Base-by-base conservation (phyloP, 2,329 filamentous ascomycete species). In the Purpureocillium lavendulum region DNA sequence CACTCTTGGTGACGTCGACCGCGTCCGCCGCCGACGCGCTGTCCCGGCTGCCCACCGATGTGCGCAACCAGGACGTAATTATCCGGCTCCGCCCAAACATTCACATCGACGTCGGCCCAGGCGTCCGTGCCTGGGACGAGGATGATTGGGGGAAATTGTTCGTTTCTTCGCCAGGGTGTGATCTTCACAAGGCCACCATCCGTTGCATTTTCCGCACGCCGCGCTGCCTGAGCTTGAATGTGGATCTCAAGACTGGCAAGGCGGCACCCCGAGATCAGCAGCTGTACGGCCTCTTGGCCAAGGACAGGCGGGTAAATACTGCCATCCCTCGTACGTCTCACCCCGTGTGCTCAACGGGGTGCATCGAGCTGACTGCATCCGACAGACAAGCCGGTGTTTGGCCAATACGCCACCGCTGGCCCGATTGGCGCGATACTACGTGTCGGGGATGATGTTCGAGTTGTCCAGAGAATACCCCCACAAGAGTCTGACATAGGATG, bases 391-490 rank as follows among this genome's bases (percentile, higher is more conserved):
- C 46, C 46, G 10, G 46, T 49, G 3, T 49, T 49, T 41, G 46
- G 46, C 12, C 45, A 49, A 29, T 49, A 46, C 38, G 41, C 46
- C 6, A 47, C 41, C 36, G 43, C 40, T 10, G 43, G 42, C 10
- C 45, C 46, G 12, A 45, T 40, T n/a, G 46, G 46, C 10, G 44
- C 38, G 3, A 41, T 40, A 4, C 29, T 49, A 8, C 31, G 45
- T 18, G 46, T 49, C 7, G 46, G 45, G 2, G 46, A 71, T 49
- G 42, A 41, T 30, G 31, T 46, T 15, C 33, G 34, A 13, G 37
- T 47, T 13, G 43, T 35, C 7, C 33, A 44, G 32, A 45, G 41
- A 13, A 36, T 36, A 17, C 29, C 21, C 21, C 6, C 21, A 26
- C 21, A 26, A 10, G 21, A 26, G 10, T 26, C 21, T 21, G 26